phyloP scores from a whole-genome alignment of 495 filamentous ascomycete species.

The Cryomyces antarcticus region DNA sequence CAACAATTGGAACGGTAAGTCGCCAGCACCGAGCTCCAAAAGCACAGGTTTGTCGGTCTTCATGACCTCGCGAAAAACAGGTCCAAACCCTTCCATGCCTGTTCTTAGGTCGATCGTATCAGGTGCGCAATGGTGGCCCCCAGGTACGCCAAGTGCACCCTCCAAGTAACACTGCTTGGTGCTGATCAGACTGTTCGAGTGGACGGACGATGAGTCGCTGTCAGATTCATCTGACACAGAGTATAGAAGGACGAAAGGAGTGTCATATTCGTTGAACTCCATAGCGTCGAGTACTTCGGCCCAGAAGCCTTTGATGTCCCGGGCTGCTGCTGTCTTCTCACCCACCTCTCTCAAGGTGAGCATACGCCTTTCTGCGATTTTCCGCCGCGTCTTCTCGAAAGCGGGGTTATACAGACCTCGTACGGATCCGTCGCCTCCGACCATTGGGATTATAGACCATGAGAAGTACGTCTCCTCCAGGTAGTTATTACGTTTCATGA shows the following conservation, averaged over 20 bases:
- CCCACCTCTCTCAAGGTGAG: constrained; percentile 48
- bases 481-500: constrained; percentile 36
- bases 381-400: constrained; percentile 46
- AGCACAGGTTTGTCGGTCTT: constrained; percentile 35
- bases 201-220: constrained; percentile 39
- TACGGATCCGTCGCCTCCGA: constrained; percentile 39
- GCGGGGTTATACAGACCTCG: constrained; percentile 49
- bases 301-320: constrained; percentile 46
- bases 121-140: constrained; percentile 32
- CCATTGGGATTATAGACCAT: constrained; percentile 45
- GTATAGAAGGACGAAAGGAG: constrained; percentile 44
- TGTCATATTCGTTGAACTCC: constrained; percentile 39
- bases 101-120: constrained; percentile 35
- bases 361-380: constrained; percentile 45
- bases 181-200: constrained; percentile 32
- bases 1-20: constrained; percentile 34
- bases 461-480: constrained; percentile 51
- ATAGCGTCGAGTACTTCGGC: constrained; percentile 31
- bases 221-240: constrained; percentile 37
- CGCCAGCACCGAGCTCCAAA: constrained; percentile 34
- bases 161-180: constrained; percentile 37
- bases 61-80: constrained; percentile 47
- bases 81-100: constrained; percentile 41
- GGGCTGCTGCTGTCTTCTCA: constrained; percentile 42
- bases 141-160: constrained; percentile 40